Base-by-base conservation (phyloP, 1,284 basidiomycete species). In the Hypsizygus ulmarius region DNA sequence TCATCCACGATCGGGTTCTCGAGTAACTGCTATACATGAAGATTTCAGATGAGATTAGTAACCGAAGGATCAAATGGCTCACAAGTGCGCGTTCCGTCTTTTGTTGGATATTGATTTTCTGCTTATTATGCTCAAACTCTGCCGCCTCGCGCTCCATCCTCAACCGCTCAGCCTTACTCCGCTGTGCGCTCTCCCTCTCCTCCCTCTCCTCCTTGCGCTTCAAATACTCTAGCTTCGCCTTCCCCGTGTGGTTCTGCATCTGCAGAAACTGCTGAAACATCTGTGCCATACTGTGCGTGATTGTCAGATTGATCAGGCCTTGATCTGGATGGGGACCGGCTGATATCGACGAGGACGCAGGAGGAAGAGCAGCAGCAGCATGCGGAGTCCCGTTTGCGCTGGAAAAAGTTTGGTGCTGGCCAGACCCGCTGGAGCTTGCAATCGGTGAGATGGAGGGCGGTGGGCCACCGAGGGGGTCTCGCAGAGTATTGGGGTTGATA, bases 201-300 rank as follows among this genome's bases (percentile, higher is more conserved):
- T 83, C 81, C 28, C 84, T 69, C 54, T 83, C 82, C 51, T 84
- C 81, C 15, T 79, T 71, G 49, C 81, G 69, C 47, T 78, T 74
- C 56, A 87, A 56, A 53, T 84, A 81, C 47, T 86, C 84, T 40
- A 84, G 67, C 58, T 83, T 82, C 63, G 79, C 70, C 57, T 79
- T 79, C 43, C 72, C 72, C 14, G 79, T 74, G 53, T 82, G 79
- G 25, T 72, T 77, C 54, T 83, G 81, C 19, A 74, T 64, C 52
- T 78, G 78, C 33, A 86, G 62, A 46, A 77, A 72, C 49, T 82
- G 77, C 55, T 84, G 61, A 54, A 78, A 84, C 7, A 78, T 70
- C 9, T 72, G 66, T 41, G 85, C 64, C 64, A 87, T 70, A 15
- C 74, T 72, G 52, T 81, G 78, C 1, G 80, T 72, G n/a, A 84